Base-by-base conservation (phyloP, 495 filamentous ascomycete species). In the Talaromyces stipitatus region DNA sequence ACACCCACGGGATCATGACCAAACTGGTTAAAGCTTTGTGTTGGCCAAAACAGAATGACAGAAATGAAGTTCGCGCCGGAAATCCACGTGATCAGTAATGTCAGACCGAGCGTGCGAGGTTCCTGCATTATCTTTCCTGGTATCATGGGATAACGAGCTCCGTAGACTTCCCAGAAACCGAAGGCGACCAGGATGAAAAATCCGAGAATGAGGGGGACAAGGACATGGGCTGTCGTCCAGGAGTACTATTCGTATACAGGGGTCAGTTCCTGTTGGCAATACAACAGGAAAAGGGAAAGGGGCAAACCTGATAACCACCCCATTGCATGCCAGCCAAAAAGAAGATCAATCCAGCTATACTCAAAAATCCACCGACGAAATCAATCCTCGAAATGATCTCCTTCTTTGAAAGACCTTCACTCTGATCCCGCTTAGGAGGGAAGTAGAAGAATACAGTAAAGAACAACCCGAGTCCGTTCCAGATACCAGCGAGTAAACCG, bases 1-100 rank as follows among this genome's bases (percentile, higher is more conserved):
- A 88, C 79, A n/a, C 71, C 79, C 18, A 85, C 66, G 4, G 86
- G 85, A 57, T 87, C 81, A 57, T 88, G 83, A 12, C 85, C 85
- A 58, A 87, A 89, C 8, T 88, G 83, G 62, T 89, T 89, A 73
- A 84, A 88, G 1, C 85, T 82, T 68, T 89, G 80, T 0, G 83
- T 86, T 0, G 86, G 86, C 86, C 86, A 89, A 61, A 89, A 84
- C 67, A 89, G 79, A 24, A 89, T 65, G 3, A 88, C 81, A 12
- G 84, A 84, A 71, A 89, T 88, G 77, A 89, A 89, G 65, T 89
- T 89, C 55, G 85, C 83, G 9, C 86, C 86, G 8, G 79, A 84
- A 46, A 90, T 86, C 68, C 85, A 86, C 10, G 85, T 88, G 65
- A 90, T 88, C 54, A 89, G 63, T 3, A 90, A 71, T 0, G 84